Evolutionary conservation across 805 yeast species (phyloP).

Genomic region (Saccharomycopsis sp.): DNA sequence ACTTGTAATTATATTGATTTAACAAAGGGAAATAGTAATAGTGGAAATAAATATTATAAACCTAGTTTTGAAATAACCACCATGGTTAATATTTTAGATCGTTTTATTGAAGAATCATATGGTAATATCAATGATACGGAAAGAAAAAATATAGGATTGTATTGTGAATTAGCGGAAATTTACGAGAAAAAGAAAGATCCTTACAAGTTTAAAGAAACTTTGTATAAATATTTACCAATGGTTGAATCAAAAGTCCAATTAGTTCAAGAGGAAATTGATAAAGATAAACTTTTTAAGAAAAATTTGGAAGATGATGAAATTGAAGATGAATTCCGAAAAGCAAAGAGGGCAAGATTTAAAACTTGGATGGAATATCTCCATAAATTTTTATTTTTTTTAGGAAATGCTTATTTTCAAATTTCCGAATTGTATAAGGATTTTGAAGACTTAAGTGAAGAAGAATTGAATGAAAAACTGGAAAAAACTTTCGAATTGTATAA

Average conservation of each 20-base stretch:
- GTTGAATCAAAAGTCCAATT: too few relatives aligned
- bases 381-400: slow-evolving; percentile 68
- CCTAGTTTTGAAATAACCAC: slow-evolving; percentile 30
- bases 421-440: slow-evolving; percentile 26
- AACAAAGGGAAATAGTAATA: slow-evolving; percentile 21
- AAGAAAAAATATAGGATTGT: slow-evolving; percentile 27
- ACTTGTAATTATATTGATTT: slow-evolving; percentile 73
- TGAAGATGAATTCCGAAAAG: slow-evolving; percentile 5
- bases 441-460: slow-evolving; percentile 20
- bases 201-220: slow-evolving; percentile 14
- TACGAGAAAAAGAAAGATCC: slow-evolving; percentile 50
- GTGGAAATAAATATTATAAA: too few relatives aligned
- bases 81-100: slow-evolving; percentile 57
- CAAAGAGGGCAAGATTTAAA: slow-evolving; percentile 29
- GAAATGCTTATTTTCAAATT: slow-evolving; percentile 57
- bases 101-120: slow-evolving; percentile 48
- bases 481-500: too few relatives aligned
- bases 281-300: neutral
- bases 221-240: slow-evolving; percentile 18
- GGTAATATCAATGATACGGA: slow-evolving; percentile 24
- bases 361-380: slow-evolving; percentile 55
- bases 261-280: slow-evolving; percentile 11
- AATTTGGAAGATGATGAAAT: neutral
- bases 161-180: slow-evolving; percentile 57
- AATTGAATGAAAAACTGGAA: slow-evolving; percentile 2